Evolutionary conservation across 495 filamentous ascomycete species (phyloP).

Genomic region (Penicillium subrubescens): DNA sequence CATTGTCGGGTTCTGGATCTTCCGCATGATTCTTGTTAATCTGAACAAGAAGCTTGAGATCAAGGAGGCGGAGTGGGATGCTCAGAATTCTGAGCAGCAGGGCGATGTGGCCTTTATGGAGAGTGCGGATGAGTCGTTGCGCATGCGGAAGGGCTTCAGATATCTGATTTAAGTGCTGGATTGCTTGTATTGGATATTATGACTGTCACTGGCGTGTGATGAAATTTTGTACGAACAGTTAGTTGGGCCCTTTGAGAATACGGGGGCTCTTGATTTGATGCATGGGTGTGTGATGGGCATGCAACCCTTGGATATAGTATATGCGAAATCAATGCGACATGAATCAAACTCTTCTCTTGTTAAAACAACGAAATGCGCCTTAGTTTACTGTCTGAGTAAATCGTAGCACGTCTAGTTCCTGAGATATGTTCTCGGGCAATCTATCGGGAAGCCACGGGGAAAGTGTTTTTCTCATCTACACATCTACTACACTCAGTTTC

Average conservation of each 20-base stretch:
- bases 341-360: neutral
- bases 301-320: neutral
- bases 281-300: neutral
- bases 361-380: neutral
- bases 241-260: neutral
- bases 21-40: conserved; percentile 61
- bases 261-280: neutral
- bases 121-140: conserved; percentile 29
- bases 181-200: conserved; percentile 6
- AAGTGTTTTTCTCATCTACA: too few species aligned
- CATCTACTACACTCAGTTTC: too few species aligned
- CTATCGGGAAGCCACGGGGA: neutral
- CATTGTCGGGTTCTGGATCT: conserved; percentile 34
- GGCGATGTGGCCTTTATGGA: conserved; percentile 23
- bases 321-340: conserved; percentile 1
- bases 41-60: conserved; percentile 71
- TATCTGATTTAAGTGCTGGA: conserved; percentile 30
- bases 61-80: conserved; percentile 32
- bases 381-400: neutral
- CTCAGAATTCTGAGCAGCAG: conserved; percentile 12
- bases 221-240: neutral
- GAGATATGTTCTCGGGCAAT: neutral
- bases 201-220: neutral
- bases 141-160: conserved; percentile 38
- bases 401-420: neutral